A percentile compares a stretch with the other conserved stretches of the same genome.
phyloP scores from a whole-genome alignment of 2,329 filamentous ascomycete species.

The Colletotrichum karsti region DNA sequence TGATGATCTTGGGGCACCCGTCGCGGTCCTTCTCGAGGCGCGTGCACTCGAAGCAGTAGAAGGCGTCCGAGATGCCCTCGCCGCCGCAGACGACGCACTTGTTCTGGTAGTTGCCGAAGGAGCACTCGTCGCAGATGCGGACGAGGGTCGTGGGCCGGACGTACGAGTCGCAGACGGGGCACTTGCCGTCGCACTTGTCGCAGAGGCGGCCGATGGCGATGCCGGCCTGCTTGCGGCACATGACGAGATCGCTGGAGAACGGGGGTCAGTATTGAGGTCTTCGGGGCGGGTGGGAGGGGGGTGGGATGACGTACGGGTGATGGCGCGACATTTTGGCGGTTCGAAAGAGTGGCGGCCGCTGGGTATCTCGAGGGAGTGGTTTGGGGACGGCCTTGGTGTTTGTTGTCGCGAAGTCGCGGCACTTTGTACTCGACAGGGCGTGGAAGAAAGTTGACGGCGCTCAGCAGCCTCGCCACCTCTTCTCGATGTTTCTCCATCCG shows the following conservation, averaged over 20 bases:
- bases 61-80: slow-evolving; percentile 97
- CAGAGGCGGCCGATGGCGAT: slow-evolving; percentile 98
- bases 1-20: slow-evolving; percentile 99
- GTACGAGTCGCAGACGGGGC: slow-evolving; percentile 98
- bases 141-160: slow-evolving; percentile 97
- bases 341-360: not conserved
- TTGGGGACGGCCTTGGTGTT: not conserved
- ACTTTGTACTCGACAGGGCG: not conserved
- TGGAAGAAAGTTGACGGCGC: slow-evolving; percentile 31
- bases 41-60: slow-evolving; percentile 99
- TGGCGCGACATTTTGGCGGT: slow-evolving; percentile 81
- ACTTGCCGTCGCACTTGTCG: slow-evolving; percentile 99
- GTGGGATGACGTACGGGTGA: slow-evolving; percentile 77
- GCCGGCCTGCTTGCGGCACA: slow-evolving; percentile 98
- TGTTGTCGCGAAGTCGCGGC: not conserved
- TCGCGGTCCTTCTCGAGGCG: slow-evolving; percentile 96
- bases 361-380: slow-evolving; percentile 1
- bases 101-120: slow-evolving; percentile 99
- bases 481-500: slow-evolving; percentile 18
- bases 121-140: slow-evolving; percentile 99
- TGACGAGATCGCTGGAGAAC: slow-evolving; percentile 83
- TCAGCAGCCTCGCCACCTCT: slow-evolving; percentile 55
- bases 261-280: slow-evolving; percentile 36
- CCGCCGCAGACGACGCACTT: slow-evolving; percentile 99
- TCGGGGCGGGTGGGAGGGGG: slow-evolving; percentile 25